Percentiles rank a stretch among this genome's conserved stretches.
phyloP scores from a whole-genome alignment of 2,329 filamentous ascomycete species.

The Parasarocladium wereldwijsianum region DNA sequence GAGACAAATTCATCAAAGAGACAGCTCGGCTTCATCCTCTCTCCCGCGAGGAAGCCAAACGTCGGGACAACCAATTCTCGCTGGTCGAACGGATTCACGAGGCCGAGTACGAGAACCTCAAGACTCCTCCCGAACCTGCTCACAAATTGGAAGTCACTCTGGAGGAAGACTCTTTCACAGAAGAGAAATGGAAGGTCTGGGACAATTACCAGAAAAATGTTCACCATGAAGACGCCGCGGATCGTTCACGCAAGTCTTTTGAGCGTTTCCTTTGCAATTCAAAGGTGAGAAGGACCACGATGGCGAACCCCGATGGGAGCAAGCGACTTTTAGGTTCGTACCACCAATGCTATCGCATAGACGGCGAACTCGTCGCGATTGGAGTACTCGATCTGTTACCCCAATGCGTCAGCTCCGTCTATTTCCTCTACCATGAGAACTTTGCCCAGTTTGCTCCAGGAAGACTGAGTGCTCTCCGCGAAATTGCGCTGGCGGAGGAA shows the following conservation, averaged over 20 bases:
- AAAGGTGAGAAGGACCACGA: conserved; percentile 37
- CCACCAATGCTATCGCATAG: conserved; percentile 69
- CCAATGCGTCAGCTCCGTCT: conserved; percentile 65
- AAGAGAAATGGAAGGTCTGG: conserved; percentile 62
- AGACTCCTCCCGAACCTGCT: conserved; percentile 45
- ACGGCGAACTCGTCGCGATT: conserved; percentile 61
- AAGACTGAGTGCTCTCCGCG: conserved; percentile 60
- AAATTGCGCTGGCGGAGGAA: conserved; percentile 57
- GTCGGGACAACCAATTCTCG: conserved; percentile 52
- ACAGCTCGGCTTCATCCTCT: conserved; percentile 49
- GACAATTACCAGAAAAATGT: conserved; percentile 62
- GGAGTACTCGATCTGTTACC: conserved; percentile 66
- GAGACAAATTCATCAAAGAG: conserved; percentile 51
- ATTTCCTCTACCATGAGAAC: conserved; percentile 69
- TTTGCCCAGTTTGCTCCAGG: conserved; percentile 56
- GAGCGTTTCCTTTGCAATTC: conserved; percentile 60
- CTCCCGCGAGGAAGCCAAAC: conserved; percentile 49
- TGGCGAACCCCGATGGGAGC: conserved; percentile 30
- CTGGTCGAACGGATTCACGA: conserved; percentile 55
- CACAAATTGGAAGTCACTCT: conserved; percentile 56
- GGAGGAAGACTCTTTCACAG: conserved; percentile 54
- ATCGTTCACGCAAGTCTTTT: conserved; percentile 49
- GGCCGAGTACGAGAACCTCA: conserved; percentile 40
- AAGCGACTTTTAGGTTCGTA: conserved; percentile 52
- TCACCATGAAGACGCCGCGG: conserved; percentile 47